These are phyloP conservation scores for Vanilla planifolia DNA, from an alignment of 106 monocot genomes.

Conservation along the genomic window DNA sequence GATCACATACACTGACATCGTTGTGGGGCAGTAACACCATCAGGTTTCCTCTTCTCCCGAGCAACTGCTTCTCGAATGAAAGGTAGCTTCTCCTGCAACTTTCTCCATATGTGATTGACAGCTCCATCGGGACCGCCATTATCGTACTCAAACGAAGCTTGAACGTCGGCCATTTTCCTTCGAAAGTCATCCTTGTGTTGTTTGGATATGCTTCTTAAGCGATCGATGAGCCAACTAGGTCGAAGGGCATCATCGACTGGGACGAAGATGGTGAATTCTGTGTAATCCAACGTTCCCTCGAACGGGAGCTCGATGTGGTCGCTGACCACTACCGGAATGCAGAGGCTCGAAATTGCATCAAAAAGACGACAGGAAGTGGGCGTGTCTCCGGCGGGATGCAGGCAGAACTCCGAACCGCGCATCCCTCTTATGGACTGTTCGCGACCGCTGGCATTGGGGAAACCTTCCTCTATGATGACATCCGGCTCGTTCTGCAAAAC, in stretches of 20 bases:
- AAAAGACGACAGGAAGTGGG: constrained; percentile 96
- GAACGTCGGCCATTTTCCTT: constrained; percentile 55
- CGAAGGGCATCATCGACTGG: constrained; percentile 59
- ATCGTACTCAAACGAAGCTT: constrained; percentile 71
- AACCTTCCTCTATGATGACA: constrained; percentile 91
- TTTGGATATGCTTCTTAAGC: constrained; percentile 48
- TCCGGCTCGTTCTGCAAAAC: constrained; percentile 58
- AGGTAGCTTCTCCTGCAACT: constrained; percentile 66
- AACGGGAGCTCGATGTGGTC: constrained; percentile 93
- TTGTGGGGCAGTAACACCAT: constrained; percentile 48
- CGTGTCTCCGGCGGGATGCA: constrained; percentile 96
- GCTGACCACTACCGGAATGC: constrained; percentile 86
- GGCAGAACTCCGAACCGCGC: constrained; percentile 82
- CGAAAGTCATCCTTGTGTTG: constrained; percentile 33
- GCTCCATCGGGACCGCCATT: constrained; percentile 57
- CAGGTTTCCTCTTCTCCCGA: constrained; percentile 70
- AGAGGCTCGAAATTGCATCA: constrained; percentile 82
- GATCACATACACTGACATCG: constrained; percentile 75
- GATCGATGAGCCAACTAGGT: constrained; percentile 47
- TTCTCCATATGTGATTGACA: constrained; percentile 87
- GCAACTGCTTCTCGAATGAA: constrained; percentile 55
- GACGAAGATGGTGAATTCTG: constrained; percentile 63
- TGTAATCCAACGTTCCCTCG: constrained; percentile 89
- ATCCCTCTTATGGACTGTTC: constrained; percentile 96
- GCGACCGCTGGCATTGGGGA: constrained; percentile 87